Conservation (phyloP, 441 rosid species). For the Populus hybrid region DNA sequence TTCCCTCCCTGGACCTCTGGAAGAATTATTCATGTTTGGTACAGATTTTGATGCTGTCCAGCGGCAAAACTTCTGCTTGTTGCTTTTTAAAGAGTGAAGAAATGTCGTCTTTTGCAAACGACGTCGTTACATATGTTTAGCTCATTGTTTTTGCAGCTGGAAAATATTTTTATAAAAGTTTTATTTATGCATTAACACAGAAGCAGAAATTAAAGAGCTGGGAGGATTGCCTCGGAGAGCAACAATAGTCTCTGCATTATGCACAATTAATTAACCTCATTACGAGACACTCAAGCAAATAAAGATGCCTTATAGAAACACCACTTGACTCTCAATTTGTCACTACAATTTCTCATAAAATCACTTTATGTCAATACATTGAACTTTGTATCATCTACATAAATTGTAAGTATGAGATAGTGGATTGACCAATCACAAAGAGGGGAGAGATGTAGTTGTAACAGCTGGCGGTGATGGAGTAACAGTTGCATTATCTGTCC, state of each 20-base stretch:
- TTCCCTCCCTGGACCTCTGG: background rate
- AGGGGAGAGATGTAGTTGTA: conserved; percentile 24
- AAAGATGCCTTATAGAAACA: background rate
- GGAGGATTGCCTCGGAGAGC: background rate
- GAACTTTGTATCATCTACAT: conserved; percentile 16
- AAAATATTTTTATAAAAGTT: no score
- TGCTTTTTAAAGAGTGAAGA: background rate
- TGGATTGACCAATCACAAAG: conserved; percentile 27
- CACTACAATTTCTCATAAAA: conserved; percentile 49
- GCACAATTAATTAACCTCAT: background rate
- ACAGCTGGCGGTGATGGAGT: conserved; percentile 28
- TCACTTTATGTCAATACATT: conserved; percentile 23
- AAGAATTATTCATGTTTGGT: no score
- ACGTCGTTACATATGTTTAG: background rate
- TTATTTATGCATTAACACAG: no score
- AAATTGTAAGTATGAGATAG: conserved; percentile 10
- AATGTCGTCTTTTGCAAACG: background rate
- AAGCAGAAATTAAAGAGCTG: no score
- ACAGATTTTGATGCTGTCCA: no score
- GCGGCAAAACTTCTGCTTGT: background rate
- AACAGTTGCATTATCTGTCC: conserved; percentile 57
- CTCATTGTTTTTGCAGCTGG: no score
- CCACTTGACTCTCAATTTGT: conserved; percentile 54
- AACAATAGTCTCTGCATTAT: background rate
- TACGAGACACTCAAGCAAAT: background rate